Evolutionary conservation across 495 filamentous ascomycete species (phyloP).

Genomic region (Sordaria brevicollis): DNA sequence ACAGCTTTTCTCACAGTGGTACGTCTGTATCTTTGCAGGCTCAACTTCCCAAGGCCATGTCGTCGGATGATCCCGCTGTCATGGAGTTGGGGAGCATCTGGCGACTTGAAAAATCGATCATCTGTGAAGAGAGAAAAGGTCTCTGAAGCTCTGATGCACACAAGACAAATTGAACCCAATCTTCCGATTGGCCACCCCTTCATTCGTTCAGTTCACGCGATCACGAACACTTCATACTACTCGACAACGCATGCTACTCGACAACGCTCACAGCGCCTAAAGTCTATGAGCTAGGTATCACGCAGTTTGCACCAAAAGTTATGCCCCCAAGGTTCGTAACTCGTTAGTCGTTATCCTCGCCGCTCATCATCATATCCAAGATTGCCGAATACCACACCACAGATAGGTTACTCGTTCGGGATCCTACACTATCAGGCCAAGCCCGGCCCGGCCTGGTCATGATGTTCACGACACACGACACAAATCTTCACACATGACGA

Average conservation of each 20-base stretch:
- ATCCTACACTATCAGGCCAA: background rate
- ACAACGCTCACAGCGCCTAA: background rate
- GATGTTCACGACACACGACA: no score
- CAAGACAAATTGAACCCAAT: background rate
- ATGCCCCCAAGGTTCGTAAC: no score
- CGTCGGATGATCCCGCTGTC: background rate
- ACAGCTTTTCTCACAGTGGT: background rate
- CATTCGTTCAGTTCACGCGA: background rate
- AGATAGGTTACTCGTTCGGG: no score
- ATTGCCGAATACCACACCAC: background rate
- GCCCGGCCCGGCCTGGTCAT: background rate
- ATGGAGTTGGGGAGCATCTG: background rate
- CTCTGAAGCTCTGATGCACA: background rate
- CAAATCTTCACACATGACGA: background rate
- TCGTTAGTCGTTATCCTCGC: background rate
- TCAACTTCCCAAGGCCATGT: background rate
- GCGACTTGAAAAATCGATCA: no score
- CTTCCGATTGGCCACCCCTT: no score
- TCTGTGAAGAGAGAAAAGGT: background rate
- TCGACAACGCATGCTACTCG: background rate
- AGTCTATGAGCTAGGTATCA: background rate
- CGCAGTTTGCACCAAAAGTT: background rate
- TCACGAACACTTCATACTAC: no score
- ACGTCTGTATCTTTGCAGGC: background rate
- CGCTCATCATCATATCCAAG: background rate